Evolutionary conservation across 805 yeast genomes (phyloP), one percentile per base, ranked within the genome.

Genomic region (Pichia scutulata): DNA sequence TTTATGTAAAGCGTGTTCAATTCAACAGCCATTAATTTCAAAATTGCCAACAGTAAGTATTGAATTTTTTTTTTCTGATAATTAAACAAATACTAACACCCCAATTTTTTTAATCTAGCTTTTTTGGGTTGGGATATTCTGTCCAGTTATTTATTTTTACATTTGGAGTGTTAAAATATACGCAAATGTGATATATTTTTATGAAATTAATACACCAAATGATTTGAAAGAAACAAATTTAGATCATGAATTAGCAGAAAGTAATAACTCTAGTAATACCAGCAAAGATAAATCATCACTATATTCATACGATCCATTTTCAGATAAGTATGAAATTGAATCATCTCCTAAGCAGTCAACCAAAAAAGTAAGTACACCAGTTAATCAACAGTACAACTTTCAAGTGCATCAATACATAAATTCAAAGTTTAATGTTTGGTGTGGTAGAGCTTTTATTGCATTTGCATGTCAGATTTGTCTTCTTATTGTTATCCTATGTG

Each of bases 381-480:
- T n/a, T 12, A 33, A 24, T 2, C 8, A 33, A 2, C 19, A 36
- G 7, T 47, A 43, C 33, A 33, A 41, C 44, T 59, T 56, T 55
- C 54, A 54, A 12, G 39, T 25, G 2, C 63, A 60, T 46, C 41
- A 49, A 24, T 16, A 6, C 5, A 49, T 47, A 22, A 40, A 55
- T 47, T 41, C 39, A 23, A 40, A 39, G 22, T 47, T 57, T 43
- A 44, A 43, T 42, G 39, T 36, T 10, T 60, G 63, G 63, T 43
- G 55, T 13, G 52, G 53, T 19, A 44, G 60, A 18, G 44, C 57
- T 8, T 18, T 50, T 19, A 41, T 47, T 37, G 55, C 51, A 2
- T 43, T 60, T 22, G 22, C 49, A 18, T 54, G 40, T n/a, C 61
- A 60, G 47, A 8, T 43, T 14, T 47, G 53, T 26, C 24, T 57